These are phyloP conservation scores for Phaeoacremonium minimum DNA, from an alignment of 2,329 filamentous ascomycete genomes.

Conservation along the genomic window DNA sequence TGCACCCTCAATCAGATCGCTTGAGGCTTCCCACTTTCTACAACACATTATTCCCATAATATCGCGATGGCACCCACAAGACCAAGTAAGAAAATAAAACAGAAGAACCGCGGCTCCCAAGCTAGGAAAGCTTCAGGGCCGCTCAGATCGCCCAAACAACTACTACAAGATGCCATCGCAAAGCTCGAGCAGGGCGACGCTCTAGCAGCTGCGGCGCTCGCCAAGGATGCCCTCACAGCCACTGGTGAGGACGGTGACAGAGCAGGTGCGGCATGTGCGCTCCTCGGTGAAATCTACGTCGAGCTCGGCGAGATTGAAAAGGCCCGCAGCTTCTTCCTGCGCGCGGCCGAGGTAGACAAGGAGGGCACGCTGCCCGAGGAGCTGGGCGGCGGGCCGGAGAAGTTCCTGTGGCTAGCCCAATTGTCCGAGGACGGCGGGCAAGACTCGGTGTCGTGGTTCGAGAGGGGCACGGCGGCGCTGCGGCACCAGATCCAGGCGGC, in stretches of 20 bases:
- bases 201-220: conserved; percentile 21
- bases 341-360: conserved; percentile 71
- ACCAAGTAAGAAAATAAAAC: conserved; percentile 11
- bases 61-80: conserved; percentile 13
- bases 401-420: conserved; percentile 93
- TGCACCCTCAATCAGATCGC: too few species aligned
- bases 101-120: conserved; percentile 9
- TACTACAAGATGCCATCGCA: conserved; percentile 24
- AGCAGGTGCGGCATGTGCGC: conserved; percentile 55
- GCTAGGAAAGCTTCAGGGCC: too few species aligned
- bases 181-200: conserved; percentile 28
- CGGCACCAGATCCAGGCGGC: conserved; percentile 65
- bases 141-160: conserved; percentile 15
- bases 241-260: conserved; percentile 41
- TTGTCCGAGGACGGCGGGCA: conserved; percentile 68
- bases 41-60: too few species aligned
- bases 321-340: conserved; percentile 67
- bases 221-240: conserved; percentile 35
- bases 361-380: conserved; percentile 66
- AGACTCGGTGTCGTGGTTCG: conserved; percentile 64
- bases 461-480: conserved; percentile 68
- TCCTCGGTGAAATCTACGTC: conserved; percentile 77
- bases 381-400: conserved; percentile 80
- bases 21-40: too few species aligned
- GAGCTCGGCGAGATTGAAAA: conserved; percentile 77